Base-by-base conservation (phyloP, 73 alveolate species). In the Stentor roeselii region DNA sequence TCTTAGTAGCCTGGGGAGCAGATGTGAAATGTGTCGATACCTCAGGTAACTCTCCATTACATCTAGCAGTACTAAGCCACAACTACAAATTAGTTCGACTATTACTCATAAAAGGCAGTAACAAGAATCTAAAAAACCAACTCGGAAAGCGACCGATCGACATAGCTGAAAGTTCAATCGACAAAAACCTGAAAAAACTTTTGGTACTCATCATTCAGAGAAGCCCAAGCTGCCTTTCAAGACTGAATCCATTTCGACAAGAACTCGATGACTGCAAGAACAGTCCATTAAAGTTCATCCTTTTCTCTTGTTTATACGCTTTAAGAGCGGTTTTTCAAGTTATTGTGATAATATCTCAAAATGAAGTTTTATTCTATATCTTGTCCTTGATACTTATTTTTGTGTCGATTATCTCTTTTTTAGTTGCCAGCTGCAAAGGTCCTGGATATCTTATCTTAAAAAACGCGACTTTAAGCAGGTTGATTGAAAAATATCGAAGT, bases 11-110 rank as follows among this genome's bases (percentile, higher is more conserved):
- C 35, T 95, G 96, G 95, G 93, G 88, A 41, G 86, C 90, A 27
- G 89, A 87, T 82, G 84, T 93, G 3, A 90, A 95, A 84, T 89
- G 76, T 3, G 59, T 85, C 78, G 97, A 95, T 83, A 87, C 84
- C 35, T 95, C 89, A 3, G 97, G 97, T 34, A 76, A 60, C 82
- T 90, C 99, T 42, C 96, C 99, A 34, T 78, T 95, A 3, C 99
- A 95, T 86, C 86, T 92, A 60, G 99, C 99, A 0, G 96, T 92
- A 1, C 58, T 82, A 3, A 82, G 87, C 58, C 90, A 82, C 60
- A 93, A 88, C 60, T 78, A 92, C 42, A 90, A 93, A 80, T 90
- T 93, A 83, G 92, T 92, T 2, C 83, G 90, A 83, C 82, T 86
- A 60, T 88, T 95, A 36, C 76, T 95, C 42, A 87, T 89, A 59